Percentiles rank a stretch among this genome's conserved stretches.
phyloP scores from a whole-genome alignment of 768 basidiomycete species.

The Lepiota brunneoincarnata region DNA sequence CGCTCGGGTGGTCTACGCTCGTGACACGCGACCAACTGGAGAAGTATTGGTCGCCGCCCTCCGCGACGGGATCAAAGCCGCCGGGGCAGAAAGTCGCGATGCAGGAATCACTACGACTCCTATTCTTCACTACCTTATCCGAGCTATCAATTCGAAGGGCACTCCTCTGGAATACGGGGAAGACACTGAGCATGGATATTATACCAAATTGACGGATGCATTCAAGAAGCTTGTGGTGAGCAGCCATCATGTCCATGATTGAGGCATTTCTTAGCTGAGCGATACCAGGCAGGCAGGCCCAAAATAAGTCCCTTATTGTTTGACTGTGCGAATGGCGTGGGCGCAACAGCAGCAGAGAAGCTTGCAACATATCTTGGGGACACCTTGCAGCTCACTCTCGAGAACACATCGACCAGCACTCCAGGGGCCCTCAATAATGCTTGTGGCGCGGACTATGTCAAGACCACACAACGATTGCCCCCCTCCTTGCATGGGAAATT shows the following conservation, averaged over 20 bases:
- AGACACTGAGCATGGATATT: slow-evolving; percentile 81
- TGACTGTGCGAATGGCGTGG: slow-evolving; percentile 99
- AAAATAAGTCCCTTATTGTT: slow-evolving; percentile 64
- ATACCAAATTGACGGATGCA: slow-evolving; percentile 72
- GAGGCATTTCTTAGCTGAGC: slow-evolving; percentile 1
- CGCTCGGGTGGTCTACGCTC: slow-evolving; percentile 82
- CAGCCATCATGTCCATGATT: slow-evolving; percentile 14
- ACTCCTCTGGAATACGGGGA: slow-evolving; percentile 77
- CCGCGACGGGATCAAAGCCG: slow-evolving; percentile 76
- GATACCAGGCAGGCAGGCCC: slow-evolving; percentile 54
- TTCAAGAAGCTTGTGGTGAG: slow-evolving; percentile 88
- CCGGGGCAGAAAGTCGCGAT: slow-evolving; percentile 66
- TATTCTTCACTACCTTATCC: slow-evolving; percentile 91
- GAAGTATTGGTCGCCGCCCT: slow-evolving; percentile 71
- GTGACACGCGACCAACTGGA: slow-evolving; percentile 92
- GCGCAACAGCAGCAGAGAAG: slow-evolving; percentile 65
- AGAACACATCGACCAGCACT: slow-evolving; percentile 65
- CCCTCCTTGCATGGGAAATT: slow-evolving; percentile 66
- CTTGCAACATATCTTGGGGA: slow-evolving; percentile 59
- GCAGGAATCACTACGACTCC: slow-evolving; percentile 92
- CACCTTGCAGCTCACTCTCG: slow-evolving; percentile 59
- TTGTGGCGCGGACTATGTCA: slow-evolving; percentile 97
- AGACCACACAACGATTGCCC: slow-evolving; percentile 86
- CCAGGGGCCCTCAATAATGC: slow-evolving; percentile 76
- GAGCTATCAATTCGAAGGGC: slow-evolving; percentile 83